Evolutionary conservation across 345 rosid species (phyloP).

Genomic region (Arabis hirsuta): DNA sequence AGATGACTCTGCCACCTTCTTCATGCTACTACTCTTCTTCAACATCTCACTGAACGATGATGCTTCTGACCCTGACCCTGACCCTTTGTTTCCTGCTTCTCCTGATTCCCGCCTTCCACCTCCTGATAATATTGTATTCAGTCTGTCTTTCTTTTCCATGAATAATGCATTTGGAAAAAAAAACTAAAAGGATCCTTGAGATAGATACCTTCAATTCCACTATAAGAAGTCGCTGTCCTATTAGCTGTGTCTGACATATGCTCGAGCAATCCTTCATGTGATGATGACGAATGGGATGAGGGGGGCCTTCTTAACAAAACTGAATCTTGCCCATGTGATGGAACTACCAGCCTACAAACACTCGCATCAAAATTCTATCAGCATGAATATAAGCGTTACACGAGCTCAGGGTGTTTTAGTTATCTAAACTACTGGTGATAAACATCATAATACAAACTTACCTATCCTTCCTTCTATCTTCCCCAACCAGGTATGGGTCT

Average conservation of each 20-base stretch:
- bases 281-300: constrained; percentile 49
- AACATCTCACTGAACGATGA: constrained; percentile 84
- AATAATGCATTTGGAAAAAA: neutral
- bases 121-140: constrained; percentile 23
- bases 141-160: neutral
- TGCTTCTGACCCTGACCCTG: constrained; percentile 58
- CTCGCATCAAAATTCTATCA: neutral
- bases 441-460: constrained; percentile 31
- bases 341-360: constrained; percentile 34
- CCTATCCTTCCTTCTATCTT: constrained; percentile 54
- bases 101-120: constrained; percentile 43
- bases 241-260: constrained; percentile 43
- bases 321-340: constrained; percentile 56
- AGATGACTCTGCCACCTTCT: constrained; percentile 35
- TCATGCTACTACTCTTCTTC: constrained; percentile 35
- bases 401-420: neutral
- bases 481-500: constrained; percentile 46
- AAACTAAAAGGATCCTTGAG: neutral
- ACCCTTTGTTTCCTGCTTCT: constrained; percentile 48
- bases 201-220: constrained; percentile 52
- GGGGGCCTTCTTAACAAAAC: constrained; percentile 49
- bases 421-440: neutral
- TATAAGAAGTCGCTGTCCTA: constrained; percentile 47
- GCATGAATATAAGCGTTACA: neutral
- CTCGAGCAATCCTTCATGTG: constrained; percentile 58